Base-by-base conservation (phyloP, 2,329 filamentous ascomycete species). In the Exophiala lecanii-corni region DNA sequence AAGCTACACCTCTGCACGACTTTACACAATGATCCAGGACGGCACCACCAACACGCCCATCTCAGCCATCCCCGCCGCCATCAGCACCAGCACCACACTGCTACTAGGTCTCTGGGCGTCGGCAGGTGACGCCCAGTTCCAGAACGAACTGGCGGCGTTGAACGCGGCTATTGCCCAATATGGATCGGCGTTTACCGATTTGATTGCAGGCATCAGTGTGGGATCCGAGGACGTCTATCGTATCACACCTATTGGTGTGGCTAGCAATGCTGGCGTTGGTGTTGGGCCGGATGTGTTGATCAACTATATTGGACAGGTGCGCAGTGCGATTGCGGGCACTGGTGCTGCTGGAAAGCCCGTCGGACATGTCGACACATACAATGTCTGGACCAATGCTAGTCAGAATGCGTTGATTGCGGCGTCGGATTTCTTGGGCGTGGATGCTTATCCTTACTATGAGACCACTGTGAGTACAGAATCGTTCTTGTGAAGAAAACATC, bases 331-430 rank as follows among this genome's bases (percentile, higher is more conserved):
- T 58, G 59, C 74, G 19, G 77, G 76, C 47, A 88, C 85, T 10
- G 60, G 68, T 36, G 69, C 85, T 17, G 67, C 73, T 33, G 66
- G 67, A 17, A 74, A 71, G 34, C 71, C 78, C 13, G 71, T 94
- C 47, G 88, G 88, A 39, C 89, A 94, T 66, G 88, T 94, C 61
- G 89, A 94, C 62, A 94, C 89, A 39, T 94, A 87, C 87, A 88
- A 82, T 25, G 79, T 78, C 39, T 89, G 80, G 73, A 79, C 79
- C 61, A 88, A 94, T 39, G 78, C 81, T 59, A 94, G 91, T 75
- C 65, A 53, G 40, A 54, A 45, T 6, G 44, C 67, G 31, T 79
- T 94, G 46, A 79, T 87, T 46, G 71, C 81, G 7, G 78, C 76
- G 30, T 68, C 74, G 50, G 88, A 94, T 71, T 94, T 81, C 75